These are phyloP conservation scores for Thymus quinquecostatus DNA, from an alignment of 257 asterid species.

Conservation along the genomic window DNA sequence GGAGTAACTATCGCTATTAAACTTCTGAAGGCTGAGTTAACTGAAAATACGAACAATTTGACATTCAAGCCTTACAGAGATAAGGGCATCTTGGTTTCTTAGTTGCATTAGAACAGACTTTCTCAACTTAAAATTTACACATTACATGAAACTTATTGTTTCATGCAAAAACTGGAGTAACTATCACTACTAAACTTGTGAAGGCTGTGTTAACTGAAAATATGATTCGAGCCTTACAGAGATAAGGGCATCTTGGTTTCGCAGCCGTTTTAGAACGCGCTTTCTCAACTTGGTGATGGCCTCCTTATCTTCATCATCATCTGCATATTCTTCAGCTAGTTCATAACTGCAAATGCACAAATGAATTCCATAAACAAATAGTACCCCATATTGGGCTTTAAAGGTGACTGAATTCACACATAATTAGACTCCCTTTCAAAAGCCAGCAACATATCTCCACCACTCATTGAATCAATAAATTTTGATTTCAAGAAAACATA, in stretches of 20 bases:
- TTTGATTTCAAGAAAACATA: not conserved
- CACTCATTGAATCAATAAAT: not conserved
- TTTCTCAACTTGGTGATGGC: slow-evolving; percentile 56
- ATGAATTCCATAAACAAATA: not conserved
- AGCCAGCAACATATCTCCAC: not conserved
- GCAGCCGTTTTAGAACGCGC: slow-evolving; percentile 55
- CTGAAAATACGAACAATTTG: not conserved
- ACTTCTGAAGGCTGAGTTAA: not conserved
- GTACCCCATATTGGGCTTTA: not conserved
- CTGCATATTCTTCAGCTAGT: slow-evolving; percentile 66
- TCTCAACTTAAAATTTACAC: not conserved
- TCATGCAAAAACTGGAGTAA: not conserved
- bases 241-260: slow-evolving; percentile 51
- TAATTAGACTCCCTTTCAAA: not conserved
- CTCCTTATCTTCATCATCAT: slow-evolving; percentile 69
- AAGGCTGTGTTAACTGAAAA: not conserved
- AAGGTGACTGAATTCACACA: not conserved
- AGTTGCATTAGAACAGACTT: slow-evolving; percentile 38
- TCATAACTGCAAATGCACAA: slow-evolving; percentile 49
- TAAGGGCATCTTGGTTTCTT: slow-evolving; percentile 50
- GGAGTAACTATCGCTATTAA: not conserved
- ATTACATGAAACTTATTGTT: not conserved
- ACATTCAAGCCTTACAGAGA: slow-evolving; percentile 37
- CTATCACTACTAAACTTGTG: not conserved
- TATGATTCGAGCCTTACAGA: slow-evolving; percentile 37